These are phyloP conservation scores for Saraca asoca DNA, from an alignment of 331 rosid species.

Conservation along the genomic window DNA sequence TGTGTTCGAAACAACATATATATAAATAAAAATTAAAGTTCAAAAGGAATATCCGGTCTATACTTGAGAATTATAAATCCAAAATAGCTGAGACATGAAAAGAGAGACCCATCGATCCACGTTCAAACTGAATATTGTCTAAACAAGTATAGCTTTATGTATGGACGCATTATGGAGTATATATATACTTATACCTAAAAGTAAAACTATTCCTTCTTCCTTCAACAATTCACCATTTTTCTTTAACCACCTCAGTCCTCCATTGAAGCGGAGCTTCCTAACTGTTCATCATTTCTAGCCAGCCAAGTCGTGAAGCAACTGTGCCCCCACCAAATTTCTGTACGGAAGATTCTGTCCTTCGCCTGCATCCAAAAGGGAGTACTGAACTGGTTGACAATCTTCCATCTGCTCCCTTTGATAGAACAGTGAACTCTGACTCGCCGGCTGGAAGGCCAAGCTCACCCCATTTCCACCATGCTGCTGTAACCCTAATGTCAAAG, in stretches of 20 bases:
- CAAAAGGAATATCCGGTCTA: no score
- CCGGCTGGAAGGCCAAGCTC: slow-evolving; percentile 66
- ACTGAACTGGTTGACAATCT: slow-evolving; percentile 75
- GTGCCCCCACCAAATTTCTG: slow-evolving; percentile 94
- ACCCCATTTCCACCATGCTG: slow-evolving; percentile 75
- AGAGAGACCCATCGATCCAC: background rate
- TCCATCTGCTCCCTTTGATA: slow-evolving; percentile 75
- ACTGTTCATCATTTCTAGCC: slow-evolving; percentile 27
- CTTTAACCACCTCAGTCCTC: no score
- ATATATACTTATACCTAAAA: slow-evolving; percentile 29
- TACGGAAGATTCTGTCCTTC: slow-evolving; percentile 82
- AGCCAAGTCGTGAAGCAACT: slow-evolving; percentile 83
- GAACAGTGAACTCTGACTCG: slow-evolving; percentile 57
- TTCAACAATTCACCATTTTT: no score
- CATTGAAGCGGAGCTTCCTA: no score
- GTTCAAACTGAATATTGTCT: slow-evolving; percentile 32
- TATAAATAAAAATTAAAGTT: no score
- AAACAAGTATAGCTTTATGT: slow-evolving; percentile 42
- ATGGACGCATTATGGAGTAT: slow-evolving; percentile 44
- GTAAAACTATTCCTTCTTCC: slow-evolving; percentile 9
- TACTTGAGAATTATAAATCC: slow-evolving; percentile 30
- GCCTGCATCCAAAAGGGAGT: slow-evolving; percentile 72
- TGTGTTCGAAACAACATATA: no score
- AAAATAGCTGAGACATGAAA: slow-evolving; percentile 31
- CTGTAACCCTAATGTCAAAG: slow-evolving; percentile 94